Percentiles rank a stretch among this genome's conserved stretches.
Evolutionary conservation across 2,329 filamentous ascomycete species (phyloP).

Genomic region (Hypoxylon sp.): DNA sequence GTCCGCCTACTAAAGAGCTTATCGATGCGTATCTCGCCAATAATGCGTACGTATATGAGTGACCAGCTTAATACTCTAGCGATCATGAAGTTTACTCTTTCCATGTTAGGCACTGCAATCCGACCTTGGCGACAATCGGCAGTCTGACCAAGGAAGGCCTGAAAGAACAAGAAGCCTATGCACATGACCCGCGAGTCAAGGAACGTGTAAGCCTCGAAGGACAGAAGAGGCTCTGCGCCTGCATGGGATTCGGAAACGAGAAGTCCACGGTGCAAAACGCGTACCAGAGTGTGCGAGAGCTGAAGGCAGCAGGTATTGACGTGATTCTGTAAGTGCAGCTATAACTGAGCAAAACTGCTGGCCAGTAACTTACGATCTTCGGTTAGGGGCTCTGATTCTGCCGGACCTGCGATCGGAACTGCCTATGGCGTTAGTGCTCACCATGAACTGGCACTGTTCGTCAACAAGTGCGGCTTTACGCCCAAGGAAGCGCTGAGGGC

Average conservation of each 20-base stretch:
- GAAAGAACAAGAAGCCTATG: constrained; percentile 36
- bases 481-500: constrained; percentile 29
- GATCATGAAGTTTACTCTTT: neutral
- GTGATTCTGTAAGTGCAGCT: constrained; percentile 27
- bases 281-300: constrained; percentile 32
- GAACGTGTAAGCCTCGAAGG: constrained; percentile 13
- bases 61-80: neutral
- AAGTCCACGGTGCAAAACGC: constrained; percentile 19
- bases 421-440: constrained; percentile 26
- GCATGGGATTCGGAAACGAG: constrained; percentile 21
- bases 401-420: constrained; percentile 28
- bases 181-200: constrained; percentile 35
- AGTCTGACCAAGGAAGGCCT: constrained; percentile 44
- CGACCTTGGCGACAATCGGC: constrained; percentile 41
- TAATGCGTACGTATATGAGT: constrained; percentile 33
- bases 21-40: constrained; percentile 40
- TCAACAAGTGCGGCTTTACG: constrained; percentile 34
- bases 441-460: constrained; percentile 30
- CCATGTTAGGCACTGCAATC: constrained; percentile 37
- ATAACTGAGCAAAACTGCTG: neutral
- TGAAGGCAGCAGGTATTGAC: constrained; percentile 33
- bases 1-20: constrained; percentile 42
- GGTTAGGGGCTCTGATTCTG: constrained; percentile 30
- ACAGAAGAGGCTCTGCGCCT: constrained; percentile 22
- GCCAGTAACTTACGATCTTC: neutral